A percentile compares a stretch with the other conserved stretches of the same genome.
Conservation (phyloP, 768 basidiomycete genomes). For the Porphyrellus cyaneotinctus region DNA sequence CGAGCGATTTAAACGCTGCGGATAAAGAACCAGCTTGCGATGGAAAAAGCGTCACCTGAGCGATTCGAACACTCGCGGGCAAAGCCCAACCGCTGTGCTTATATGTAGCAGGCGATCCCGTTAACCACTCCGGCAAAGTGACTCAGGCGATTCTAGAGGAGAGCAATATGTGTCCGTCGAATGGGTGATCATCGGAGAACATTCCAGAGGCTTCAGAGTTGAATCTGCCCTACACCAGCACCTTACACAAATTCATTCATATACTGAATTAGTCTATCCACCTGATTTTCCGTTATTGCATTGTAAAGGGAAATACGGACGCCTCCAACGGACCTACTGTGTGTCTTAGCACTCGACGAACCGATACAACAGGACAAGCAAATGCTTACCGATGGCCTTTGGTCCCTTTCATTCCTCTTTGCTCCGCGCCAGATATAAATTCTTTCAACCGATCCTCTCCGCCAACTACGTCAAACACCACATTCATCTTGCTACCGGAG, state of each 20-base stretch:
- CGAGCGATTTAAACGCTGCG: too few species aligned
- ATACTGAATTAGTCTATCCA: slow-evolving; percentile 56
- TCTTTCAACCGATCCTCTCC: slow-evolving; percentile 67
- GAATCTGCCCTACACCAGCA: slow-evolving; percentile 1
- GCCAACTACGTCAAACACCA: slow-evolving; percentile 75
- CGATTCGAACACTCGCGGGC: slow-evolving; percentile 62
- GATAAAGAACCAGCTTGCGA: too few species aligned
- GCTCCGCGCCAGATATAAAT: slow-evolving; percentile 81
- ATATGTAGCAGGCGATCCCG: slow-evolving; percentile 79
- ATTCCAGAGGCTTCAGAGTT: background rate
- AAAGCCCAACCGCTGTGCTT: slow-evolving; percentile 53
- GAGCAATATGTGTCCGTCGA: background rate
- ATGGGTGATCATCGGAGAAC: too few species aligned
- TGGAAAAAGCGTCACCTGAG: slow-evolving; percentile 48
- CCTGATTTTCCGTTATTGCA: slow-evolving; percentile 73
- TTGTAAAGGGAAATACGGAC: slow-evolving; percentile 88
- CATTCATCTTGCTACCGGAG: slow-evolving; percentile 93
- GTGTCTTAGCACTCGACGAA: background rate
- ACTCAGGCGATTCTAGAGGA: slow-evolving; percentile 27
- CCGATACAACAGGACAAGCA: slow-evolving; percentile 2
- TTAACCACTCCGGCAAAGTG: slow-evolving; percentile 97
- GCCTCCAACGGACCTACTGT: slow-evolving; percentile 55
- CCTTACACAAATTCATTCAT: slow-evolving; percentile 49
- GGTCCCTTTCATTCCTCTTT: slow-evolving; percentile 73
- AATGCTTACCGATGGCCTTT: slow-evolving; percentile 85